Conservation (phyloP, 805 yeast species). For the Candida boidinii region DNA sequence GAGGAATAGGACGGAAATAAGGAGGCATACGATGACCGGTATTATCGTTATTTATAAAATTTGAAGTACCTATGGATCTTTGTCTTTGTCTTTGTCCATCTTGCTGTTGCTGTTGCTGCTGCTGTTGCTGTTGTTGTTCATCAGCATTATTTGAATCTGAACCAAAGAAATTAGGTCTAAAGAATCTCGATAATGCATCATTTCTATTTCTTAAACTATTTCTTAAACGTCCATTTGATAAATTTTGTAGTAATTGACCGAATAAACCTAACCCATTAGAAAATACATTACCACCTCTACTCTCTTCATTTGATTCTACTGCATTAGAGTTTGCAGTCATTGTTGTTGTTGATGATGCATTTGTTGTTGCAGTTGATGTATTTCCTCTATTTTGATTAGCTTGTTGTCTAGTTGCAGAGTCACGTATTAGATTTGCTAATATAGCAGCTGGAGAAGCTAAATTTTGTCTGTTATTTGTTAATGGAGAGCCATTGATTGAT, state of each 20-base stretch:
- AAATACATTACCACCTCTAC: neutral
- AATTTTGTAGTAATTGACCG: neutral
- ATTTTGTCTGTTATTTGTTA: too few species aligned
- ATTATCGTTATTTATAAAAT: too few species aligned
- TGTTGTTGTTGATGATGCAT: neutral
- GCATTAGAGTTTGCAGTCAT: neutral
- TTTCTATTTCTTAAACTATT: neutral
- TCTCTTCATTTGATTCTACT: too few species aligned
- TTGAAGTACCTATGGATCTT: too few species aligned
- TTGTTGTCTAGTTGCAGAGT: neutral
- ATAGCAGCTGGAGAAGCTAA: too few species aligned
- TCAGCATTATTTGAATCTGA: neutral
- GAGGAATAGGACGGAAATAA: neutral
- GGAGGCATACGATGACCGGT: neutral
- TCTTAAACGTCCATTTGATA: neutral
- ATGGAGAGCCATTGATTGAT: too few species aligned
- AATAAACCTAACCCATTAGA: neutral
- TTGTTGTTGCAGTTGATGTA: neutral
- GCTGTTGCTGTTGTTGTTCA: slow-evolving; percentile 1
- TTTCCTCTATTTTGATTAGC: too few species aligned
- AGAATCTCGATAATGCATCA: too few species aligned
- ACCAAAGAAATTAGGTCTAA: too few species aligned
- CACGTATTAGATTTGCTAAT: too few species aligned
- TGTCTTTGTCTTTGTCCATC: slow-evolving; percentile 1
- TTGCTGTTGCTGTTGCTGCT: slow-evolving; percentile 1